Conservation (phyloP, 2,329 filamentous ascomycete genomes). For the Colletotrichum abscissum region DNA sequence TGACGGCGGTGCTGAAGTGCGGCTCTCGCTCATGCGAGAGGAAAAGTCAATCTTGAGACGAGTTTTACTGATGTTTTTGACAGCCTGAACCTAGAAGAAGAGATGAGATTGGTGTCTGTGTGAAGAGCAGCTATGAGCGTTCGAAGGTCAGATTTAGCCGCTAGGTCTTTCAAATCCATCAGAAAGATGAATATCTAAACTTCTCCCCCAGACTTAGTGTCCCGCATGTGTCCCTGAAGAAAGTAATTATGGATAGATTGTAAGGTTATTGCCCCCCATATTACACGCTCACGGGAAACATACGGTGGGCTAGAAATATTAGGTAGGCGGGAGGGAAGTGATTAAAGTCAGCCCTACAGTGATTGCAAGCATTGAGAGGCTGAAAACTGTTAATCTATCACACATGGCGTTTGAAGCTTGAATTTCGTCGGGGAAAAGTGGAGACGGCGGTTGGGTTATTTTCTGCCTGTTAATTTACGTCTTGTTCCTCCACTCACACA, state of each 20-base stretch:
- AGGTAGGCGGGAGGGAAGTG: background rate
- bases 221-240: background rate
- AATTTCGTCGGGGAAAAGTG: conserved; percentile 28
- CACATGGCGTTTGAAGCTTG: conserved; percentile 29
- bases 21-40: background rate
- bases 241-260: conserved; percentile 14
- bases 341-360: conserved; percentile 17
- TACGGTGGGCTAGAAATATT: conserved; percentile 2
- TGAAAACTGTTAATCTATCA: conserved; percentile 6
- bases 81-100: conserved; percentile 13
- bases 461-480: background rate
- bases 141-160: background rate
- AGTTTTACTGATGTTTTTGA: conserved; percentile 30
- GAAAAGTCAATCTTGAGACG: conserved; percentile 23
- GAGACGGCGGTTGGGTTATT: background rate
- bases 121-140: background rate
- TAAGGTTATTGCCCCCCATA: conserved; percentile 25
- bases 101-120: conserved; percentile 15
- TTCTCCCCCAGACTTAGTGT: background rate
- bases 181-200: background rate
- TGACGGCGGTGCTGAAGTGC: no score
- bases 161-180: background rate
- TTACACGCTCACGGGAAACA: conserved; percentile 17
- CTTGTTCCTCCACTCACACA: background rate
- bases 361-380: background rate